Evolutionary conservation across 2,329 filamentous ascomycete genomes (phyloP), one percentile per base, ranked within the genome.

Genomic region (Ceratocystis diversiconidia): DNA sequence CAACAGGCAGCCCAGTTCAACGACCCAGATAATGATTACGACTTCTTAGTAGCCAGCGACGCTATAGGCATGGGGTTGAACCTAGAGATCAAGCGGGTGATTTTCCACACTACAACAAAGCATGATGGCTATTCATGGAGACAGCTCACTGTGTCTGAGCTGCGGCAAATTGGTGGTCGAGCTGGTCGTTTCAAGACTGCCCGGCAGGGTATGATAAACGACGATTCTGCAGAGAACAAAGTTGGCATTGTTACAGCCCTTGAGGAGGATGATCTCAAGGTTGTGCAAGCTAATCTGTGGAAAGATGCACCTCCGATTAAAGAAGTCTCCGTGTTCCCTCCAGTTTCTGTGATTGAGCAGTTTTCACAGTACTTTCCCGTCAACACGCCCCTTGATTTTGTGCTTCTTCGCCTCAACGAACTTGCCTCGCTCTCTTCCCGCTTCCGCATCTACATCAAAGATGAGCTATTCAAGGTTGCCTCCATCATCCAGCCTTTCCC

Each of bases 61-160:
- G 94, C 94, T 60, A 92, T 99, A 68, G 94, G 94, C 46, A 97
- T 99, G 92, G 94, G 95, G 0, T 78, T 99, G 25, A 99, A 99
- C 72, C 76, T 99, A 73, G 91, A 85, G 75, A 90, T 96, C 73
- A 94, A 91, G 73, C 88, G 95, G 30, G 83, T 99, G 68, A 83
- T 99, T 64, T 94, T 99, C 69, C 90, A 96, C 71, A 80, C 86
- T 0, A 81, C 86, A 1, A 77, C 79, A 67, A 99, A 96, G 73
- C 87, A 81, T 69, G 82, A 91, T 68, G 87, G 87, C 1, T 72
- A 70, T 0, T 75, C 77, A 4, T 79, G 81, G 36, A 78, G 83
- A 17, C 75, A 79, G 3, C 79, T 99, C 28, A 77, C 80, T 0
- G 79, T 88, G 2, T 87, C 91, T 0, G 89, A 96, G 70, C 80